phyloP scores from a whole-genome alignment of 2,329 filamentous ascomycete genomes.

The Sphaerostilbella broomeana region DNA sequence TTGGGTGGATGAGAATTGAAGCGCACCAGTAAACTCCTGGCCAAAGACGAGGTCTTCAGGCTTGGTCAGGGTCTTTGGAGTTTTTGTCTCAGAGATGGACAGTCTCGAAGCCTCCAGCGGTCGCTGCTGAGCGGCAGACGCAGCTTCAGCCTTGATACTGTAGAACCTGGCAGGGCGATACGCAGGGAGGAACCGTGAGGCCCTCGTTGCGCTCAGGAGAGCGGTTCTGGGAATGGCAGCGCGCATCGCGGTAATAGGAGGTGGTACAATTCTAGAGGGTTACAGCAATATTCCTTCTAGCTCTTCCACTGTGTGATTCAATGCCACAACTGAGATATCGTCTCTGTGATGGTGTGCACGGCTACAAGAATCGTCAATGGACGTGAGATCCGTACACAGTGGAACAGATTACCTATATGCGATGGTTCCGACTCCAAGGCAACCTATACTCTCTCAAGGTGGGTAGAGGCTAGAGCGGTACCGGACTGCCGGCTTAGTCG shows the following conservation, averaged over 20 bases:
- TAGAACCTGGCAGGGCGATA: conserved; percentile 33
- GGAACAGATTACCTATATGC: no score
- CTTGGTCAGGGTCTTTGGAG: conserved; percentile 67
- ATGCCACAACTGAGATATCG: no score
- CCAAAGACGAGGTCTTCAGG: conserved; percentile 85
- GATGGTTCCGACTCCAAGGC: no score
- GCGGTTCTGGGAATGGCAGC: conserved; percentile 26
- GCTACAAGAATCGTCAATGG: no score
- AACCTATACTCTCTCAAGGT: no score
- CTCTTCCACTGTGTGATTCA: no score
- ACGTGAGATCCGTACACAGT: no score
- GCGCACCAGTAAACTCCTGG: conserved; percentile 73
- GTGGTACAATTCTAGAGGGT: no score
- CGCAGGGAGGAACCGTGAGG: conserved; percentile 30
- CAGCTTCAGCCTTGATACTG: conserved; percentile 47
- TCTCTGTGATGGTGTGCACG: no score
- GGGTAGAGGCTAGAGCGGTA: conserved; percentile 11
- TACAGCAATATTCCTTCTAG: conserved; percentile 10
- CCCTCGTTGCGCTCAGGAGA: conserved; percentile 27
- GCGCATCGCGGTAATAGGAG: no score
- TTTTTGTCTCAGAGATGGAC: conserved; percentile 63
- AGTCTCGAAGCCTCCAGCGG: conserved; percentile 75
- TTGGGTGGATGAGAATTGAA: not conserved
- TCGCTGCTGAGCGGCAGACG: conserved; percentile 47
- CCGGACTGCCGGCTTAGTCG: conserved; percentile 13